Evolutionary conservation across 768 basidiomycete species (phyloP), one percentile per base, ranked within the genome.

Genomic region (Saitozyma podzolica): DNA sequence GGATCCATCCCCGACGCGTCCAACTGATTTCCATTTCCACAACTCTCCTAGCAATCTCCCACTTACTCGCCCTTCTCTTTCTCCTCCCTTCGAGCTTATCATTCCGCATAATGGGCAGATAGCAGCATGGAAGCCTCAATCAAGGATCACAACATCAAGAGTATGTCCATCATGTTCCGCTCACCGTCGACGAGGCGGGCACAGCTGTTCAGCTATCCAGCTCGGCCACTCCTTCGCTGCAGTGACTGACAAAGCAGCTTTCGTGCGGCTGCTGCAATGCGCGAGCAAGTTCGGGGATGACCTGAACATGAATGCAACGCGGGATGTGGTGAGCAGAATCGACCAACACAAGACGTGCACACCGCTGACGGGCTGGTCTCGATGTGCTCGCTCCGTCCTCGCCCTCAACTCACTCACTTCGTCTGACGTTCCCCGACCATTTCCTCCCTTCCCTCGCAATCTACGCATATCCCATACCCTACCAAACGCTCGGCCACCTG

Each of bases 201-300:
- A 43, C 16, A 41, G n/a, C 51, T 48, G 19, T 14, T 11, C 40
- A 39, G 40, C 60, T 62, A 4, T 29, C 20, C 45, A n/a, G 56
- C 14, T 6, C 6, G 47, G 54, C 48, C 50, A 16, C 45, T 14
- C 37, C 54, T 14, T 29, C 5, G 2, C 29, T 5, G 29, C 29
- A 29, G 29, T 29, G 5, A 29, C 29, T 29, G 29, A 29, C 29
- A 5, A 29, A 37, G 40, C 60, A 68, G 67, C 64, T 47, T 76
- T 79, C 65, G 64, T 73, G 40, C 63, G 66, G 29, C 51, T 79
- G 13, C 66, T 79, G 2, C 75, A 75, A 54, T 79, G 78, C 54
- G 71, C 75, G 9, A 60, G 72, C 50, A 78, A 70, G 54, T 79
- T 75, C 54, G 78, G 78, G 0, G 78, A 79, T 39, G 78, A 79